Evolutionary conservation across 176 grass and related monocot genomes (phyloP), one percentile per base, ranked within the genome.

Genomic region (Zoysia pacifica): DNA sequence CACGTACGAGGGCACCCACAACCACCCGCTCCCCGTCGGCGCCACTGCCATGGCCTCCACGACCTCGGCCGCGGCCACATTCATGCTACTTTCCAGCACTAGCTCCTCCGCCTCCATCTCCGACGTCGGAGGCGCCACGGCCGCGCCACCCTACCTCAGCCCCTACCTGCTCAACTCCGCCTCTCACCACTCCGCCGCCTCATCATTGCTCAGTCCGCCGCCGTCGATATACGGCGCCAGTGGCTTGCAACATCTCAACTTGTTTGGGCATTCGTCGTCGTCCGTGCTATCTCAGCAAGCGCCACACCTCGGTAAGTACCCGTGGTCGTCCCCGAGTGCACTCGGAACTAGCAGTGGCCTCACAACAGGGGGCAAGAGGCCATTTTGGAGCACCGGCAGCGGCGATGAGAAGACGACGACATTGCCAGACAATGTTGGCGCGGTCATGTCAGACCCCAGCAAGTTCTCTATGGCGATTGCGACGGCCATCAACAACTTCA

Each of bases 1-100:
- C 20, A 99, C 96, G 62, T 99, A 99, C 77, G 96, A 95, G 89
- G 96, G 92, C 46, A 95, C 92, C 37, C 96, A 99, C 88, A 99
- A 99, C 90, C 96, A 99, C 74, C 92, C 96, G 44, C 84, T 99
- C 16, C 96, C 96, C 37, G 86, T 99, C 73, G 92, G 96, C 12
- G 96, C 92, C 64, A 95, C 96, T 0, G 96, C 96, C 67, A 93
- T 99, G 92, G 96, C 92, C 6, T 95, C 92, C 48, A 99, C 90
- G 3, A 79, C 92, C 71, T 86, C 88, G 20, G 72, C 88, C 35
- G 84, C 92, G 0, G 92, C 90, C 67, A 99, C 82, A 2, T 99
- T 89, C 79, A 92, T 93, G 92, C 75, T 98, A 15, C 90, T 83
- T 43, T 92, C 92, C 62, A 89, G 90, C 49, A 82, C 85, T 37